A percentile compares a stretch with the other conserved stretches of the same genome.
Evolutionary conservation across 1,139 yeast genomes (phyloP).

Genomic region (Nadsonia commutata): DNA sequence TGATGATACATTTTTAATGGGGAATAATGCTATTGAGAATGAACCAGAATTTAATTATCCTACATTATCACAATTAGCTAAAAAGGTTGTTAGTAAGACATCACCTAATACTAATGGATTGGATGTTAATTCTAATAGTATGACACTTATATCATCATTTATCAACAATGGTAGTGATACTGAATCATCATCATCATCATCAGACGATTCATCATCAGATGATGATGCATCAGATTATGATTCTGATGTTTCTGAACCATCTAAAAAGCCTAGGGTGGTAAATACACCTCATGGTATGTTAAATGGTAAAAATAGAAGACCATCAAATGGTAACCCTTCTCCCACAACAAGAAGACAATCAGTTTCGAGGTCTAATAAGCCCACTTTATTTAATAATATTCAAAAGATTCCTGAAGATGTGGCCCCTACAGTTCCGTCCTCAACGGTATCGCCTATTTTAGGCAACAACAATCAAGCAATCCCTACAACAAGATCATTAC

Average conservation of each 20-base stretch:
- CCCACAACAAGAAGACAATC: background rate
- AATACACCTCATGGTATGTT: background rate
- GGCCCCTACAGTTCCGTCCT: background rate
- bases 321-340: background rate
- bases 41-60: background rate
- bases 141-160: background rate
- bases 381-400: background rate
- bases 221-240: background rate
- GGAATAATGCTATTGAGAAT: background rate
- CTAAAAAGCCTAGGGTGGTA: background rate
- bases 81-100: background rate
- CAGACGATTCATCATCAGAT: background rate
- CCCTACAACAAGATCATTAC: background rate
- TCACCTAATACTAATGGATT: too few relatives aligned
- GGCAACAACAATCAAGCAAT: background rate
- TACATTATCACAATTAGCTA: background rate
- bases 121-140: background rate
- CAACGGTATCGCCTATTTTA: background rate
- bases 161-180: background rate
- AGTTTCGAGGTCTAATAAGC: background rate
- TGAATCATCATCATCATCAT: background rate
- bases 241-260: background rate
- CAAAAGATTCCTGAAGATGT: background rate
- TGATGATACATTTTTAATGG: background rate
- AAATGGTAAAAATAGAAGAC: background rate